Percentiles rank a stretch among this genome's conserved stretches.
Conservation (phyloP, 106 monocot species). For the Dendrobium huoshanense region DNA sequence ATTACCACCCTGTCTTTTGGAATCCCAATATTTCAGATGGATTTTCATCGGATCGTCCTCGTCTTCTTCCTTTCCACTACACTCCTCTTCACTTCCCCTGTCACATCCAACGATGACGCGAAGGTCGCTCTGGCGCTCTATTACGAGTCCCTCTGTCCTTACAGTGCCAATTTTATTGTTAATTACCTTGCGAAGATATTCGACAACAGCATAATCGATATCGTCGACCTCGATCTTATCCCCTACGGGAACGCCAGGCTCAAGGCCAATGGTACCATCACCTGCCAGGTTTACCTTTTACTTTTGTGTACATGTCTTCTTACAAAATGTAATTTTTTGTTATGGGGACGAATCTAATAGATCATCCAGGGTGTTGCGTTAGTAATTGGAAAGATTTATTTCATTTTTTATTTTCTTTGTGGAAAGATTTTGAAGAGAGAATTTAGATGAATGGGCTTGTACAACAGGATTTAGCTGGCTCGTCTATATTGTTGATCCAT, state of each 20-base stretch:
- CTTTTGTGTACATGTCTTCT: neutral
- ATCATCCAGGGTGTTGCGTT: neutral
- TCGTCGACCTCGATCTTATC: conserved; percentile 75
- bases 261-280: conserved; percentile 53
- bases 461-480: no score
- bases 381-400: neutral
- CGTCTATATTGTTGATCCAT: no score
- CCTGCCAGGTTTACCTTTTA: conserved; percentile 63
- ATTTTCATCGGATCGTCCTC: conserved; percentile 3
- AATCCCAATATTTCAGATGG: neutral
- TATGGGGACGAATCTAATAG: neutral
- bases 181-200: conserved; percentile 70
- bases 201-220: conserved; percentile 47
- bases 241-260: conserved; percentile 87
- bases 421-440: no score
- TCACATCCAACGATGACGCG: neutral
- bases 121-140: conserved; percentile 74
- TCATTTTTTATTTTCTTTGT: neutral
- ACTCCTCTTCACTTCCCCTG: conserved; percentile 8
- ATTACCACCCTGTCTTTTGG: no score
- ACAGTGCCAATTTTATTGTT: conserved; percentile 74
- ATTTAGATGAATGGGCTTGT: no score
- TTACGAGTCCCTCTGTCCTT: conserved; percentile 92
- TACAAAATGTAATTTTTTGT: neutral
- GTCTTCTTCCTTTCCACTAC: conserved; percentile 11